phyloP scores from a whole-genome alignment of 2,329 filamentous ascomycete genomes.

The Mariannaea sp. region DNA sequence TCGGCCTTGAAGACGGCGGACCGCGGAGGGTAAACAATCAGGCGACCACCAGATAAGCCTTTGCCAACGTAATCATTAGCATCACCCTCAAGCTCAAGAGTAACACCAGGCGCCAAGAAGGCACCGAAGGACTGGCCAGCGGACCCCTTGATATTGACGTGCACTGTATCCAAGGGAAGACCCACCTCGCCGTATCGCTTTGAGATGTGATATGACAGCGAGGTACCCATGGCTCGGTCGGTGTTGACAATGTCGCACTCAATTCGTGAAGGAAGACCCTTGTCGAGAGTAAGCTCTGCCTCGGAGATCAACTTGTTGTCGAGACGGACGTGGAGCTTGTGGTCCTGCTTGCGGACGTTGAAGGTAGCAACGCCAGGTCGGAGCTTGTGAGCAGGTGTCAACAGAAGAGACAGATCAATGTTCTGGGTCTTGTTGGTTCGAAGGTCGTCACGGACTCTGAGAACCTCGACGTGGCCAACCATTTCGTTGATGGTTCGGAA shows the following conservation, averaged over 20 bases:
- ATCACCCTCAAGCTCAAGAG: conserved; percentile 93
- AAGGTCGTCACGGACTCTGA: conserved; percentile 87
- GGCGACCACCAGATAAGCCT: conserved; percentile 87
- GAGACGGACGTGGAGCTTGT: conserved; percentile 87
- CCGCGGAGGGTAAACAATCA: conserved; percentile 92
- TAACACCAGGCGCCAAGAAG: conserved; percentile 90
- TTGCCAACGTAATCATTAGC: conserved; percentile 97
- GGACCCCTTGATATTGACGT: conserved; percentile 95
- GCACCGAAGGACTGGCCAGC: conserved; percentile 97
- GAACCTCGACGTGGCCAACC: conserved; percentile 88
- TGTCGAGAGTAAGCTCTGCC: conserved; percentile 91
- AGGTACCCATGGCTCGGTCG: conserved; percentile 90
- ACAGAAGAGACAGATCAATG: conserved; percentile 88
- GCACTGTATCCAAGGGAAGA: conserved; percentile 88
- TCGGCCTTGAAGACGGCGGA: conserved; percentile 93
- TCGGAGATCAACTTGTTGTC: conserved; percentile 98
- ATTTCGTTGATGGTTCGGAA: conserved; percentile 97
- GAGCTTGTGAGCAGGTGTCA: conserved; percentile 94
- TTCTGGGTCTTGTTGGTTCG: conserved; percentile 88
- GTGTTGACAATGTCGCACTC: conserved; percentile 98
- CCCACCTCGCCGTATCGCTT: conserved; percentile 89
- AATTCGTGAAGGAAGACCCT: conserved; percentile 88
- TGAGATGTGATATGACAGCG: conserved; percentile 93
- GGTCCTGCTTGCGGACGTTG: conserved; percentile 97
- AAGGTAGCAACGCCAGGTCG: conserved; percentile 94